Base-by-base conservation (phyloP, 2,329 filamentous ascomycete genomes). In the Xylariaceae sp. region DNA sequence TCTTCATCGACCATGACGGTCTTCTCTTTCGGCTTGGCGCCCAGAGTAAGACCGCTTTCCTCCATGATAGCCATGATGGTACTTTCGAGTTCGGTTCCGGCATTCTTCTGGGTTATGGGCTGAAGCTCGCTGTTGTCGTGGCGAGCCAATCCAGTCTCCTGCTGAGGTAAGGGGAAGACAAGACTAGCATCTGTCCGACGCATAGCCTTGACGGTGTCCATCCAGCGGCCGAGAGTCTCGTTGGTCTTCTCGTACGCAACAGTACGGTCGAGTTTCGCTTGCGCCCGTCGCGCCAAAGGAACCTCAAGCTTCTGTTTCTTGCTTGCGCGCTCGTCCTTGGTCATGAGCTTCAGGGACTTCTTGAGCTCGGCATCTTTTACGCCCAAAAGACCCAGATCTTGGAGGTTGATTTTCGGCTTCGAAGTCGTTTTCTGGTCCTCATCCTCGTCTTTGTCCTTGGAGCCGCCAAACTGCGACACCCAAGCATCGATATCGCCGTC, bases 131-230 rank as follows among this genome's bases (percentile, higher is more conserved):
- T 85, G 60, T 80, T 84, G 65, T 82, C 77, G 18, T 86, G 75
- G 17, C 85, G 84, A 34, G 80, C 81, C 56, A 77, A 73, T 55
- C 79, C 80, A 18, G 81, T 85, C 60, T 86, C 84, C 45, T 87
- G 88, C 68, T 91, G 88, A 2, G 88, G 82, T 0, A 97, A 80
- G 4, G 94, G 94, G 70, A 99, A 99, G 17, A 87, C 81, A 10
- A 99, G 63, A 13, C 63, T 79, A 73, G 96, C 91, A 64, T 97
- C 94, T 1, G 93, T 92, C 66, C 91, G 84, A 61, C 94, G 88
- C 73, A 97, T 97, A 37, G 90, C 86, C 76, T 97, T 96, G 69
- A 99, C 92, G 0, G 94, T 97, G 62, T 97, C 93, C 37, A 88
- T 88, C 94, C 94, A 99, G 67, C 91, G 86, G 64, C 90, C 86